Conservation (phyloP, 306 rosid species). For the Ceratonia siliqua region DNA sequence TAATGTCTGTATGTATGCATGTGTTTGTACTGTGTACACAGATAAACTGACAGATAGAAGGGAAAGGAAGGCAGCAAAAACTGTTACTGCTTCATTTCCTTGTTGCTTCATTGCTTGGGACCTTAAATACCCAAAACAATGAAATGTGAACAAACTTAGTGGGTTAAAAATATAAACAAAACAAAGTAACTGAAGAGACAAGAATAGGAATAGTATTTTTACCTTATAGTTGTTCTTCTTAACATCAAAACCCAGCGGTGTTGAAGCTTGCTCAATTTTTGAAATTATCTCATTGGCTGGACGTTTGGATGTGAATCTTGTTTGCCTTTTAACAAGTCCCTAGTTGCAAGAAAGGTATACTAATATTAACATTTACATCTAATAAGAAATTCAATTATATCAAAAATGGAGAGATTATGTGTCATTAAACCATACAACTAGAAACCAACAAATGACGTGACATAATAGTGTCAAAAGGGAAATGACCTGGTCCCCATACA, state of each 20-base stretch:
- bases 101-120: not conserved
- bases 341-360: slow-evolving; percentile 37
- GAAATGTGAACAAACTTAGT: not conserved
- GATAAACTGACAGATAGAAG: not conserved
- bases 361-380: not conserved
- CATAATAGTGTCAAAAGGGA: not conserved
- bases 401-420: not conserved
- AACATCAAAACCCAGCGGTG: slow-evolving; percentile 86
- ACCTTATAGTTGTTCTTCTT: slow-evolving; percentile 92
- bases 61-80: not conserved
- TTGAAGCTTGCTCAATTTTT: slow-evolving; percentile 76
- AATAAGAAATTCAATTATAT: not conserved
- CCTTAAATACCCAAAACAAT: not conserved
- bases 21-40: too few relatives aligned
- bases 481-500: slow-evolving; percentile 8
- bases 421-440: slow-evolving; percentile 23
- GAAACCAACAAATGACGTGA: slow-evolving; percentile 12
- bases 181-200: not conserved
- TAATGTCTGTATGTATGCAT: not conserved
- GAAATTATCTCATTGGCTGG: slow-evolving; percentile 86
- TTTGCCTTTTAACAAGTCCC: slow-evolving; percentile 87
- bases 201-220: slow-evolving; percentile 16
- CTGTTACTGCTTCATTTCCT: not conserved
- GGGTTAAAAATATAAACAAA: not conserved
- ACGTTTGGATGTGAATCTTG: slow-evolving; percentile 88